These are phyloP conservation scores for Agaricus subrufescens DNA, from an alignment of 768 basidiomycete species.

Conservation along the genomic window DNA sequence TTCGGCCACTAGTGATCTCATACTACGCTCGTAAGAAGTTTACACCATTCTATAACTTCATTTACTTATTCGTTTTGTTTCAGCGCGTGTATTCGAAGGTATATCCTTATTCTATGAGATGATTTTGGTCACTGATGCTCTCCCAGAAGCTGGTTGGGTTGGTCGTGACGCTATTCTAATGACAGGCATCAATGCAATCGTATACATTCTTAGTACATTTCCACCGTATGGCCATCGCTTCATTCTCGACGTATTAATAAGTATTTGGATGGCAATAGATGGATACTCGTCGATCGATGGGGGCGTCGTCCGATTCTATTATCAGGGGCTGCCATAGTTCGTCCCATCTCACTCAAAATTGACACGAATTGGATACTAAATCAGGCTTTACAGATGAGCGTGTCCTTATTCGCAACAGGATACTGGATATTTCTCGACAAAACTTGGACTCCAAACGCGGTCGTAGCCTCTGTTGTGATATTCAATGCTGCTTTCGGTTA, in stretches of 20 bases:
- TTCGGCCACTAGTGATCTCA: constrained; percentile 62
- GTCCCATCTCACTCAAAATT: constrained; percentile 13
- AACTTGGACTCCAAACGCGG: constrained; percentile 72
- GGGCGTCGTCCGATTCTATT: constrained; percentile 79
- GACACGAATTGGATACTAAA: not conserved
- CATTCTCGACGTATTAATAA: not conserved
- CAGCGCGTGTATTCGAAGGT: constrained; percentile 88
- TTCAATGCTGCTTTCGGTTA: constrained; percentile 91
- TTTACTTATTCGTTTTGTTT: not conserved
- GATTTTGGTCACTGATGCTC: constrained; percentile 9
- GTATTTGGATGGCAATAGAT: constrained; percentile 38
- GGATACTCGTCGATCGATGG: constrained; percentile 87
- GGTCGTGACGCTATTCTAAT: constrained; percentile 87
- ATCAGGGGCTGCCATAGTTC: constrained; percentile 70
- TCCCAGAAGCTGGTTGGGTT: constrained; percentile 82
- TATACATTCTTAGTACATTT: constrained; percentile 68
- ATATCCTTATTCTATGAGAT: constrained; percentile 8
- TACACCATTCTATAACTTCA: not conserved
- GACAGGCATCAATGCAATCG: constrained; percentile 84
- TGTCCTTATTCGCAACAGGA: constrained; percentile 70
- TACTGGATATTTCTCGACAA: constrained; percentile 89
- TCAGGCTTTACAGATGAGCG: constrained; percentile 54
- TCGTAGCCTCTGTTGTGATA: constrained; percentile 80
- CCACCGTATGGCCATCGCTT: constrained; percentile 52
- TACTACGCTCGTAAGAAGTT: constrained; percentile 77